Percentiles rank a stretch among this genome's conserved stretches.
Evolutionary conservation across 2,329 filamentous ascomycete genomes (phyloP).

Genomic region (Penicillium sp.): DNA sequence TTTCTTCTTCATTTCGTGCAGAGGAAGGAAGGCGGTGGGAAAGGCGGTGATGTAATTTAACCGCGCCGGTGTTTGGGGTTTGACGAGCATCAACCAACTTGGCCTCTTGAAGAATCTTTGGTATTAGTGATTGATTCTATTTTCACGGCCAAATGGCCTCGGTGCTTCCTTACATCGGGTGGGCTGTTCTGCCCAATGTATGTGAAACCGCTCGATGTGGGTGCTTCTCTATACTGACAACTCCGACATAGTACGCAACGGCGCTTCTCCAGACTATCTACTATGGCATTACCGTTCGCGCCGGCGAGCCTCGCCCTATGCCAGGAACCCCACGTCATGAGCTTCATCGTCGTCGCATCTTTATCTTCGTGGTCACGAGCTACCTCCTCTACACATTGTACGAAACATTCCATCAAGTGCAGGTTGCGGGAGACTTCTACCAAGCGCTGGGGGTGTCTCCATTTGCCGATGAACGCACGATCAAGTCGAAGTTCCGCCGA

Average conservation of each 20-base stretch:
- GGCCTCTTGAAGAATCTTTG: neutral
- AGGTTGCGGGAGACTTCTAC: slow-evolving; percentile 70
- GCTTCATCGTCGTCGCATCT: slow-evolving; percentile 73
- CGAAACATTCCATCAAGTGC: slow-evolving; percentile 80
- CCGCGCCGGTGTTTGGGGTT: slow-evolving; percentile 3
- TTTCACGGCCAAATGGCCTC: slow-evolving; percentile 34
- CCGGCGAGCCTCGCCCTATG: slow-evolving; percentile 72
- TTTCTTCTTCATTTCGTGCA: slow-evolving; percentile 30
- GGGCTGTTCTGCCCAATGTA: slow-evolving; percentile 59
- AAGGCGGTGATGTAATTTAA: slow-evolving; percentile 22
- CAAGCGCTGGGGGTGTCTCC: slow-evolving; percentile 65
- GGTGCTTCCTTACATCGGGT: slow-evolving; percentile 54
- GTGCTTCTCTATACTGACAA: neutral
- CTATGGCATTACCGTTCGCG: slow-evolving; percentile 83
- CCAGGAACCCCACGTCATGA: slow-evolving; percentile 62
- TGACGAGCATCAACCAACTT: slow-evolving; percentile 3
- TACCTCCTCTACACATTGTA: slow-evolving; percentile 92
- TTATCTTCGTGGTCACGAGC: slow-evolving; percentile 71
- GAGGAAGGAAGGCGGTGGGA: slow-evolving; percentile 24
- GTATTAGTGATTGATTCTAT: neutral
- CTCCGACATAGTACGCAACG: slow-evolving; percentile 61
- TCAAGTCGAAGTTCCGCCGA: slow-evolving; percentile 80
- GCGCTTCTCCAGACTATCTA: slow-evolving; percentile 72
- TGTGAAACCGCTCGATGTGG: slow-evolving; percentile 22
- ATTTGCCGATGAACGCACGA: slow-evolving; percentile 63